These are phyloP conservation scores for Crithidia expoeki DNA, from an alignment of 208 protist species.

Conservation along the genomic window DNA sequence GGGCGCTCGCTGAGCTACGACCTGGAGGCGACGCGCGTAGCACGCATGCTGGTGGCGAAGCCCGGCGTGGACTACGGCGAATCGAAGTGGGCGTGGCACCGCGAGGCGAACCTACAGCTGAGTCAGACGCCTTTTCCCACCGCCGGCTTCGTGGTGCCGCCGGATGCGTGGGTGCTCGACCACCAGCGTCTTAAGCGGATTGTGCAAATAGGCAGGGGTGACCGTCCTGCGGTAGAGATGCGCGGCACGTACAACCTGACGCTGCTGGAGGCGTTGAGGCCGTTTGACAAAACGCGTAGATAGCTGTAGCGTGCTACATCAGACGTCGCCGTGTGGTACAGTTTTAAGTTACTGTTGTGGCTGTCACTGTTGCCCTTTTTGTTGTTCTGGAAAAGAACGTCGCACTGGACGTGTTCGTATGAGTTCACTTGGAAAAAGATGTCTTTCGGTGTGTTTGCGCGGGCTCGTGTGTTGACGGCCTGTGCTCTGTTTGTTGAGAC, in stretches of 20 bases:
- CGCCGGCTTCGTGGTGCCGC: conserved; percentile 7
- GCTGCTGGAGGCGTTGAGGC: conserved; percentile 4
- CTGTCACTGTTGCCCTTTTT: no score
- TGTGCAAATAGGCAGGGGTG: conserved; percentile 9
- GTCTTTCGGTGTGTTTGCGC: no score
- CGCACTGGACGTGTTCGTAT: no score
- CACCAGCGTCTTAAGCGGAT: conserved; percentile 1
- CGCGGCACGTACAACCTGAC: conserved; percentile 21
- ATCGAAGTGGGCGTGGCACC: conserved; percentile 26
- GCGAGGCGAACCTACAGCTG: conserved; percentile 5
- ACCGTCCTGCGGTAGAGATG: conserved; percentile 14
- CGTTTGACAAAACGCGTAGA: background rate
- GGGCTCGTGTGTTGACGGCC: no score
- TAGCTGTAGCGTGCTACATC: background rate
- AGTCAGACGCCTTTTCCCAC: conserved; percentile 1
- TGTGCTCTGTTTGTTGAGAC: no score
- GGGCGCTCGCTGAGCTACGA: conserved; percentile 17
- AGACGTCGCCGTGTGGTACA: background rate
- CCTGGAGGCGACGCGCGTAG: background rate
- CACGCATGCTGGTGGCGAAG: conserved; percentile 18
- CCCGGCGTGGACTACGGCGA: conserved; percentile 28
- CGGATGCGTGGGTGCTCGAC: conserved; percentile 25
- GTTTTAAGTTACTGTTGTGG: background rate
- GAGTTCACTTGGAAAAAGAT: no score
- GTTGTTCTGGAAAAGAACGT: no score